Base-by-base conservation (phyloP, 495 filamentous ascomycete species). In the Darksidea phi region DNA sequence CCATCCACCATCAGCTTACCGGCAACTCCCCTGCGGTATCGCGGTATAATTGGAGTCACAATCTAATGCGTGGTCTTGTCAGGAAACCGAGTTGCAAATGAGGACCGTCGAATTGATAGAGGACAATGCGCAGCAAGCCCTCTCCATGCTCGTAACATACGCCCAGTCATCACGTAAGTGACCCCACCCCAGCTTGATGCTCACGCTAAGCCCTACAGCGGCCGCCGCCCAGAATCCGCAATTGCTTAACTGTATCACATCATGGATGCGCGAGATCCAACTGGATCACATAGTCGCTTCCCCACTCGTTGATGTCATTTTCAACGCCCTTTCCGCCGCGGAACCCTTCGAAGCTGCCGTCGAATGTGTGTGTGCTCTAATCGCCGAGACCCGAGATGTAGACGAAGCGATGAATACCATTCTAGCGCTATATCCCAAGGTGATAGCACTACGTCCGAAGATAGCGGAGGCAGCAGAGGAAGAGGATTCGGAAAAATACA, bases 191-290 rank as follows among this genome's bases (percentile, higher is more conserved):
- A 17, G 20, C 28, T 10, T 15, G 11, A 6, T 12, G 18, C 37
- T 17, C 28, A 12, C 6, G 56, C 61, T 67, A 46, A 64, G 49
- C 42, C 47, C 6, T 26, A 20, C 42, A 45, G 46, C 55, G 64
- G 82, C 85, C 21, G 90, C 91, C 11, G 83, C 91, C 8, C 88
- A 86, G 21, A 95, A 96, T 66, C 94, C 94, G 1, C 90, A 89
- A 69, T 82, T 99, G 13, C 81, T 97, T 51, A 89, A 96, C 56
- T 97, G 95, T 72, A 91, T 97, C 59, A 94, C 89, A 24, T 97
- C 95, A 20, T 99, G 94, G 94, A 79, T 96, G 56, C 85, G 90
- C 43, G 94, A 99, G 74, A 86, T 97, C 15, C 89, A 91, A 1
- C 82, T 95, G 26, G 80, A 81, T 48, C 85, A 88, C 57, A 84